Evolutionary conservation across 495 filamentous ascomycete species (phyloP).

Genomic region (Tirmania nivea): DNA sequence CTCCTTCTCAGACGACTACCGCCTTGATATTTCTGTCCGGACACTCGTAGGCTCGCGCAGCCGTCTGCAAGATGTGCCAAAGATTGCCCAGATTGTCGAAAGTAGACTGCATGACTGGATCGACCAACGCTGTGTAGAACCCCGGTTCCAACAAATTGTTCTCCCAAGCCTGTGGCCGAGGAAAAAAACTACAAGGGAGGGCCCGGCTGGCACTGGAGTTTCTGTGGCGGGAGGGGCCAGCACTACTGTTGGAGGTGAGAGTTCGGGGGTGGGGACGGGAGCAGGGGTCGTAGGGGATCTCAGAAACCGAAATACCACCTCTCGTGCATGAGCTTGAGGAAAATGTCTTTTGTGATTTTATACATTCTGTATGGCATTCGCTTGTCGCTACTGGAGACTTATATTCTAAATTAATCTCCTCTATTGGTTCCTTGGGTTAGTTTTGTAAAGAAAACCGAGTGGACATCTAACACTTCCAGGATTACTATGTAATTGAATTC

Average conservation of each 20-base stretch:
- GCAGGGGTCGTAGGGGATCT: constrained; percentile 21
- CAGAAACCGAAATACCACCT: constrained; percentile 6
- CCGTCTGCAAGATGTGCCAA: constrained; percentile 83
- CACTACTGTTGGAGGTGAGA: background rate
- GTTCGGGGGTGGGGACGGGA: constrained; percentile 13
- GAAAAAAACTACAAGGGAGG: constrained; percentile 53
- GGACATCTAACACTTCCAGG: too few species aligned
- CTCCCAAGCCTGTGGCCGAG: constrained; percentile 86
- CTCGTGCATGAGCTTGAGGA: constrained; percentile 6
- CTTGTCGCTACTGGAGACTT: too few species aligned
- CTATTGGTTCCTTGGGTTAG: too few species aligned
- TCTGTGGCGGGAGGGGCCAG: constrained; percentile 6
- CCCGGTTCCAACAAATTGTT: constrained; percentile 83
- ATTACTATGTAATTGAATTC: too few species aligned
- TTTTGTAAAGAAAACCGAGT: too few species aligned
- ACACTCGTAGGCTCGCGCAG: constrained; percentile 81
- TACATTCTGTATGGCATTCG: too few species aligned
- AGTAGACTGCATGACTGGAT: constrained; percentile 86
- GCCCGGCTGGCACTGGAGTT: constrained; percentile 2
- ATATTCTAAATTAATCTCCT: too few species aligned
- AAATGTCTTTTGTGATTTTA: too few species aligned
- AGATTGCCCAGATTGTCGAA: constrained; percentile 89
- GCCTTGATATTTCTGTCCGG: constrained; percentile 74
- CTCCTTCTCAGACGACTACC: constrained; percentile 86
- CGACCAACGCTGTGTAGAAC: constrained; percentile 87